Evolutionary conservation across 2,329 filamentous ascomycete genomes (phyloP).

Genomic region (Esteya vermicola): DNA sequence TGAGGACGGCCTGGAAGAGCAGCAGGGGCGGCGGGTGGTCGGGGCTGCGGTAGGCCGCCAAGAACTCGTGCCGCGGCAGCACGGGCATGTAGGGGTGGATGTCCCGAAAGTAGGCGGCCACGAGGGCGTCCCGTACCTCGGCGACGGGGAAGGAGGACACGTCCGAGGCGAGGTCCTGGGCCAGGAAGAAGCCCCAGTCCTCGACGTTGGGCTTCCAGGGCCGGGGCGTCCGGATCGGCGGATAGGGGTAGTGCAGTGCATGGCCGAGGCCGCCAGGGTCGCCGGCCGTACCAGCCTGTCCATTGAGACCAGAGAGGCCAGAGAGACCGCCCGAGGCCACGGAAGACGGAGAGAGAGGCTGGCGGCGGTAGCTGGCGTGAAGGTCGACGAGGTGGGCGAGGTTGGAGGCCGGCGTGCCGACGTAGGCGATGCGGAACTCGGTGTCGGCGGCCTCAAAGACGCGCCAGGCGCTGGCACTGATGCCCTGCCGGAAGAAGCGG

Average conservation of each 20-base stretch:
- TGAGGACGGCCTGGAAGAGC: slow-evolving; percentile 15
- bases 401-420: slow-evolving; percentile 10
- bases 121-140: slow-evolving; percentile 14
- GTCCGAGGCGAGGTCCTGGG: slow-evolving; percentile 7
- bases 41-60: not conserved
- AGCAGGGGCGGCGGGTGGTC: slow-evolving; percentile 14
- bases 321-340: no score
- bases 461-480: slow-evolving; percentile 6
- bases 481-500: slow-evolving; percentile 9
- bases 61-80: slow-evolving; percentile 12
- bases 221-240: slow-evolving; percentile 8
- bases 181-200: slow-evolving; percentile 1
- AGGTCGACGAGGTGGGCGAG: slow-evolving; percentile 6
- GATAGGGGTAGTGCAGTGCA: slow-evolving; percentile 10
- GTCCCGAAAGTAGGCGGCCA: slow-evolving; percentile 15
- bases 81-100: slow-evolving; percentile 16
- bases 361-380: not conserved
- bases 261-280: not conserved
- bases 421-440: slow-evolving; percentile 11
- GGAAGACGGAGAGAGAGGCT: not conserved
- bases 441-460: slow-evolving; percentile 8
- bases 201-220: slow-evolving; percentile 10
- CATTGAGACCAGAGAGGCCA: no score
- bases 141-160: slow-evolving; percentile 7
- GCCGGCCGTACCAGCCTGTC: no score